Evolutionary conservation across 2,329 filamentous ascomycete genomes (phyloP).

Genomic region (Fusarium sp.): DNA sequence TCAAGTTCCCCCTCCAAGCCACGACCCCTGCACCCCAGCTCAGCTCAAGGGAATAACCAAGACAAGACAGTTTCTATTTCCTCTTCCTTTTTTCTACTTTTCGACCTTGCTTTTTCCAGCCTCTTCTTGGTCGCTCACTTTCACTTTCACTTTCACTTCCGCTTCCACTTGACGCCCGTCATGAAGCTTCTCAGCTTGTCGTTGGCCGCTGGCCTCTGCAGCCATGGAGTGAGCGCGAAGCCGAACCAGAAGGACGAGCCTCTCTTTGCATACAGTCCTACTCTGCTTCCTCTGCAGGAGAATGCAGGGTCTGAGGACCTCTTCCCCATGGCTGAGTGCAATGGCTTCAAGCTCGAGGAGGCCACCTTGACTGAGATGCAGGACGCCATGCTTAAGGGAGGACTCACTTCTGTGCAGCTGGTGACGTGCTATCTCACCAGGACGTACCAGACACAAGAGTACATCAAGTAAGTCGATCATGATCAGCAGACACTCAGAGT

Average conservation of each 20-base stretch:
- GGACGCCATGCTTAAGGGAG: conserved; percentile 60
- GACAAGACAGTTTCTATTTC: conserved; percentile 12
- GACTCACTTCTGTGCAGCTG: conserved; percentile 66
- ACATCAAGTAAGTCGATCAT: conserved; percentile 63
- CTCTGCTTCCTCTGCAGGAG: conserved; percentile 49
- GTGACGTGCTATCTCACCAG: conserved; percentile 70
- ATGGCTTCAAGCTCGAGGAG: conserved; percentile 70
- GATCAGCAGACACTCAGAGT: not conserved
- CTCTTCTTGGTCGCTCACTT: not conserved
- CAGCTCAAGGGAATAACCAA: conserved; percentile 10
- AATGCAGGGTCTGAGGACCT: conserved; percentile 50
- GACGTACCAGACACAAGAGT: conserved; percentile 68
- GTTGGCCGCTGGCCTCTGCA: conserved; percentile 38
- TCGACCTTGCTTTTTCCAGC: not conserved
- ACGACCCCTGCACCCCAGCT: not conserved
- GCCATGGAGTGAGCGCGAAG: conserved; percentile 24
- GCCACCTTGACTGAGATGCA: conserved; percentile 76
- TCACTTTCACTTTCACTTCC: not conserved
- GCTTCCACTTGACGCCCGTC: not conserved
- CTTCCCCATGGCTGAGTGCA: conserved; percentile 71
- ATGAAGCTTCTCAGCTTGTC: conserved; percentile 39
- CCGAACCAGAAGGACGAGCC: conserved; percentile 15
- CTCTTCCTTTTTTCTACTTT: not conserved
- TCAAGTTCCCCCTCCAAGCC: not conserved
- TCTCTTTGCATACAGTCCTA: conserved; percentile 40